Evolutionary conservation across 2,329 filamentous ascomycete genomes (phyloP).

Genomic region (Cladosporium sp.): DNA sequence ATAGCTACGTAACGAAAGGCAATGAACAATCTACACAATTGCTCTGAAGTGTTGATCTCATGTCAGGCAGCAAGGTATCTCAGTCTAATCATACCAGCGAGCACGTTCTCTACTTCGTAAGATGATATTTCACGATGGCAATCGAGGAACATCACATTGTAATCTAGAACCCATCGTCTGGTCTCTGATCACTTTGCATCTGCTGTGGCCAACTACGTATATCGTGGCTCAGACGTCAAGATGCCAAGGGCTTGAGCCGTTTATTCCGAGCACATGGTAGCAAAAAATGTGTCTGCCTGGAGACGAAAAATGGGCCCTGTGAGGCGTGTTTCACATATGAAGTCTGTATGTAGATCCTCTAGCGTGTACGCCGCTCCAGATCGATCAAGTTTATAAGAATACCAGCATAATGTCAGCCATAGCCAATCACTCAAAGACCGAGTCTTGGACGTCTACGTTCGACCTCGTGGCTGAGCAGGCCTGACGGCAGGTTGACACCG

Average conservation of each 20-base stretch:
- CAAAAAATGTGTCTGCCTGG: background rate
- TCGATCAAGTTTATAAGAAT: no score
- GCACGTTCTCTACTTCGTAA: no score
- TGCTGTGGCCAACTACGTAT: background rate
- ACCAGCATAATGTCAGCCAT: no score
- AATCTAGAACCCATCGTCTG: no score
- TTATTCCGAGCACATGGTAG: background rate
- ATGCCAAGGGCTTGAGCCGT: background rate
- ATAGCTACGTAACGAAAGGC: background rate
- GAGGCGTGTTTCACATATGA: background rate
- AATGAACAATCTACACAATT: background rate
- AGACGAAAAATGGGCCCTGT: background rate
- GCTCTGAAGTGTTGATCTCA: background rate
- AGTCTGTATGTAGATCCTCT: background rate
- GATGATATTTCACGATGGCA: no score
- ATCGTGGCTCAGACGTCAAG: background rate
- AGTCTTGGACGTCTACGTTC: slow-evolving; percentile 1
- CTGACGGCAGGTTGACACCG: background rate
- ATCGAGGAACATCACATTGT: no score
- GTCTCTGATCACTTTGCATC: no score
- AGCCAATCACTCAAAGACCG: background rate
- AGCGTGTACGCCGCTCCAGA: background rate
- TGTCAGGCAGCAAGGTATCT: no score
- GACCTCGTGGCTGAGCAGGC: slow-evolving; percentile 2
- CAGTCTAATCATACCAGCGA: no score